Percentiles rank a stretch among this genome's conserved stretches.
Conservation (phyloP, 2,329 filamentous ascomycete genomes). For the Aspergillus phoenicis region DNA sequence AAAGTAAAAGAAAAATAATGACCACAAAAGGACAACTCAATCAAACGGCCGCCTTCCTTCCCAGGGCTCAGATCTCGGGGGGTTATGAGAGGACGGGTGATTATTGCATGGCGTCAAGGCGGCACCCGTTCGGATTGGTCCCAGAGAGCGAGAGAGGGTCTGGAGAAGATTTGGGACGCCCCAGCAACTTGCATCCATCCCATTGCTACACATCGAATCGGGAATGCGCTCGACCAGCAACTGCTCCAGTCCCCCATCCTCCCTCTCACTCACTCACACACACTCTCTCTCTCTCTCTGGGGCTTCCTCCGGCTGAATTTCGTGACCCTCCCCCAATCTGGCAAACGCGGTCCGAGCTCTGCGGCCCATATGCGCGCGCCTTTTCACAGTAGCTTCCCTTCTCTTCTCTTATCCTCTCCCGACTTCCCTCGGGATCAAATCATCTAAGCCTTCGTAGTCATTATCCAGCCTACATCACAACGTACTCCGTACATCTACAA, state of each 20-base stretch:
- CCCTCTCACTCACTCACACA: too few relatives aligned
- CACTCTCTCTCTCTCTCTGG: background rate
- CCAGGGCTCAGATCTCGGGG: slow-evolving; percentile 18
- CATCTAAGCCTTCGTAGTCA: too few relatives aligned
- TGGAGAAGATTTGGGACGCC: slow-evolving; percentile 13
- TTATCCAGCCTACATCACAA: too few relatives aligned
- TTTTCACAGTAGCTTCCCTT: too few relatives aligned
- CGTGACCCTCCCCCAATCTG: slow-evolving; percentile 15
- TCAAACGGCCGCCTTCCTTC: slow-evolving; percentile 5
- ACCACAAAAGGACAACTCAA: slow-evolving; percentile 1
- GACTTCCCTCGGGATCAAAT: too few relatives aligned
- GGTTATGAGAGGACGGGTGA: slow-evolving; percentile 6
- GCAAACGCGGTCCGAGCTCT: slow-evolving; percentile 22
- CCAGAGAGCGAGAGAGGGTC: slow-evolving; percentile 8
- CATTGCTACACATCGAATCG: slow-evolving; percentile 16
- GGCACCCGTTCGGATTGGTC: slow-evolving; percentile 9
- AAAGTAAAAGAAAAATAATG: background rate
- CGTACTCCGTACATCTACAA: too few relatives aligned
- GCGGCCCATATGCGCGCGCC: background rate
- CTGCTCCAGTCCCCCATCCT: background rate
- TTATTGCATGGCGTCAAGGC: slow-evolving; percentile 15
- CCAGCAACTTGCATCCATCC: slow-evolving; percentile 6
- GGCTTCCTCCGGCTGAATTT: slow-evolving; percentile 13
- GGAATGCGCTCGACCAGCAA: slow-evolving; percentile 1
- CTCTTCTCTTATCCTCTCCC: too few relatives aligned